These are phyloP conservation scores for Kwoniella heveanensis DNA, from an alignment of 768 basidiomycete genomes.

Conservation along the genomic window DNA sequence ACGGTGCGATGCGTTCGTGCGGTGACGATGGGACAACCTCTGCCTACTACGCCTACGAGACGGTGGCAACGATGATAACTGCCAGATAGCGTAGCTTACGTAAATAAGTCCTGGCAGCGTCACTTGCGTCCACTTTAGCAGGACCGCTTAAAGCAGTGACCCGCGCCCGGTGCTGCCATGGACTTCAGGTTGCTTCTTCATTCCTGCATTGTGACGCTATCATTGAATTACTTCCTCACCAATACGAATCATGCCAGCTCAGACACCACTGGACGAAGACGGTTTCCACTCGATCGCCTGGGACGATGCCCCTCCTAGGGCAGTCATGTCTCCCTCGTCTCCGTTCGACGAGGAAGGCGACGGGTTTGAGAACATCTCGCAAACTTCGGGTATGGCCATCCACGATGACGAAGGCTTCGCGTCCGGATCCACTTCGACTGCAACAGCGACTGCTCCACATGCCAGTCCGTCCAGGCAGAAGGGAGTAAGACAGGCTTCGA, in stretches of 20 bases:
- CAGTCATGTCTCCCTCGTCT: conserved; percentile 14
- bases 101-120: no score
- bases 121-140: no score
- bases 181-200: no score
- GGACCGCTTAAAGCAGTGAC: no score
- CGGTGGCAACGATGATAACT: no score
- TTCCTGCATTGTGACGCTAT: not conserved
- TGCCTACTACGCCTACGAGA: no score
- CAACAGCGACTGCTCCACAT: conserved; percentile 5
- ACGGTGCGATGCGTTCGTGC: no score
- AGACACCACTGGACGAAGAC: conserved; percentile 43
- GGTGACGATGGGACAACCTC: no score
- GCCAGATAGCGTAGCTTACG: no score
- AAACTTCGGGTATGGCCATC: conserved; percentile 11
- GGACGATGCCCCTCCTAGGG: conserved; percentile 41
- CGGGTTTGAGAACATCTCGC: conserved; percentile 48
- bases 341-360: conserved; percentile 37
- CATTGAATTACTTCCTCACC: not conserved
- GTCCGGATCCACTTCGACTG: conserved; percentile 21
- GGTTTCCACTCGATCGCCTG: conserved; percentile 52
- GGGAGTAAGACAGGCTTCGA: not conserved
- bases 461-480: not conserved
- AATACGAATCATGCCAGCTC: conserved; percentile 22
- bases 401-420: conserved; percentile 2
- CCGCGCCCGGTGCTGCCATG: no score